Evolutionary conservation across 345 rosid species (phyloP), one percentile per base, ranked within the genome.

Genomic region (Bruguiera sexangula): DNA sequence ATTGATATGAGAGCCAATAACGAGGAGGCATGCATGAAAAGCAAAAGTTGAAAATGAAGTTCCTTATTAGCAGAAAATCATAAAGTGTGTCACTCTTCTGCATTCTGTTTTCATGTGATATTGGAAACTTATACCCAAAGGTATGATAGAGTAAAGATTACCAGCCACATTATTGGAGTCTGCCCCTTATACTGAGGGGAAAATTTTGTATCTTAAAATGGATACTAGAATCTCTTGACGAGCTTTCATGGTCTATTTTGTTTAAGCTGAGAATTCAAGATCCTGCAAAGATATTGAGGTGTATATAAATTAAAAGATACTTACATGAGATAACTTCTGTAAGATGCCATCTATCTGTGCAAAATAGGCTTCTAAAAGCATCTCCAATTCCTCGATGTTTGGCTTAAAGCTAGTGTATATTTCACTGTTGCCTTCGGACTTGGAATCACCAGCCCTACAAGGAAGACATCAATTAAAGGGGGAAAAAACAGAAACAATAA

Each of bases 351-450:
- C 87, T 27, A 80, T 68, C 63, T 86, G 86, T 43, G 80, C 85
- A 73, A 86, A 86, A 65, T 86, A 82, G 19, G 86, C 89, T 75
- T 86, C 86, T 56, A 84, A 75, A 66, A 82, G 83, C 87, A 86
- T 86, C 71, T 86, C 89, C 37, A 86, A 65, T 79, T 82, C 87
- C 73, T 83, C 83, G 0, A 86, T 66, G 57, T 76, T 67, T 34
- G 69, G 84, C 74, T 86, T 85, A 24, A 69, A 27, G 62, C 31
- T 60, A 24, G 51, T 24, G 19, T 15, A 53, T 34, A 32, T 34
- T 61, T 74, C 80, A 39, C 77, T 63, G 63, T 51, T 56, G 62
- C 68, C 68, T 13, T 67, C 77, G 16, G 72, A 66, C 29, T 74
- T 61, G 3, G 70, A 71, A 22, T 82, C 85, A 61, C 74, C 78